These are phyloP conservation scores for Yamadazyma atlantica DNA, from an alignment of 1,139 yeast species.

Conservation along the genomic window DNA sequence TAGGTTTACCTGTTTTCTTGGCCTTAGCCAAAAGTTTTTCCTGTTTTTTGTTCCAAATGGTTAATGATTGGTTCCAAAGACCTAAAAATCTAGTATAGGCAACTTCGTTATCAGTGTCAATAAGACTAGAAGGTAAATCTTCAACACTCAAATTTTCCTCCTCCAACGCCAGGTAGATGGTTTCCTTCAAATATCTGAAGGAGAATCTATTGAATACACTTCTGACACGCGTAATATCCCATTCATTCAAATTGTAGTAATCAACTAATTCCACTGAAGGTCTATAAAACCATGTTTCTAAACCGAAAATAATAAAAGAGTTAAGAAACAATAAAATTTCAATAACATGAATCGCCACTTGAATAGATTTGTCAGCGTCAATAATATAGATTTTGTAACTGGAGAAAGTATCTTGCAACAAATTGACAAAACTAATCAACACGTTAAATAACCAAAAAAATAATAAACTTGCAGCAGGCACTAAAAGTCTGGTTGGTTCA, in stretches of 20 bases:
- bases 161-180: conserved; percentile 24
- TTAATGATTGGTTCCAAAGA: conserved; percentile 23
- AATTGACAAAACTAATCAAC: conserved; percentile 18
- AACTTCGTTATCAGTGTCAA: conserved; percentile 21
- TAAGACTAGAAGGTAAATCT: conserved; percentile 25
- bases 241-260: conserved; percentile 34
- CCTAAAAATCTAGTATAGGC: conserved; percentile 20
- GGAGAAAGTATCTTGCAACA: conserved; percentile 31
- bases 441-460: conserved; percentile 29
- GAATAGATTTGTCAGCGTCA: conserved; percentile 10
- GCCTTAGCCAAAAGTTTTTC: conserved; percentile 14
- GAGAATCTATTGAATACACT: conserved; percentile 24
- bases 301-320: conserved; percentile 30
- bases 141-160: conserved; percentile 17
- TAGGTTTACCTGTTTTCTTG: conserved; percentile 7
- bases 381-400: conserved; percentile 27
- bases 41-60: neutral
- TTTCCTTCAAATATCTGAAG: conserved; percentile 23
- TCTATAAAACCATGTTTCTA: conserved; percentile 37
- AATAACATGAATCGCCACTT: conserved; percentile 16
- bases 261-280: conserved; percentile 48
- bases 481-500: conserved; percentile 31
- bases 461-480: conserved; percentile 28
- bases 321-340: conserved; percentile 24
- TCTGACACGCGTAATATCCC: conserved; percentile 26